Evolutionary conservation across 106 monocot species (phyloP), one percentile per base, ranked within the genome.

Genomic region (Triglochin maritima): DNA sequence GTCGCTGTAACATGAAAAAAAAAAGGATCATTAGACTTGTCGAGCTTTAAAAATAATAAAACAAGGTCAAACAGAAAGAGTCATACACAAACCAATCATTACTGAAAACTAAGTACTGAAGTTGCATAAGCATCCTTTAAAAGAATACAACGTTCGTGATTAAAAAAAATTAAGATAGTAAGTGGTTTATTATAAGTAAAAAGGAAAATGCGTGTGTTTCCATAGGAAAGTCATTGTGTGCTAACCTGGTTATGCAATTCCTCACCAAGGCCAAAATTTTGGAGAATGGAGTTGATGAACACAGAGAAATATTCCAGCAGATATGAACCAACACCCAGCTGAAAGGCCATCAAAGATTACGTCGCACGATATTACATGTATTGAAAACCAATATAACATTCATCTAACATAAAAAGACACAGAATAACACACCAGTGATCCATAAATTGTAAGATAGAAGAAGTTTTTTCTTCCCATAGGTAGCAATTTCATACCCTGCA

Each of bases 241-340:
- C 96, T 88, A 86, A 98, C 96, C 62, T 91, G 91, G 29, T 84
- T 88, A 63, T 98, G 82, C 96, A 98, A 82, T 67, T 88, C 91
- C 65, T 98, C 91, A 68, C 77, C 79, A 50, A 91, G 60, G 15
- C 96, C 96, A 70, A 98, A 85, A 71, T 62, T 91, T 50, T 75
- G 72, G 67, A 91, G 84, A 74, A 98, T 72, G 41, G 91, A 84
- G 70, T 81, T 84, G 45, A 92, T 82, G n/a, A 88, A 13, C 58
- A 81, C 75, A 47, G 91, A 91, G 71, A 92, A 92, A 71, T 98
- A 92, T 62, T 98, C 85, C 52, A 81, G 80, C 55, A 91, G 71
- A 70, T 79, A 86, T n/a, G 96, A 92, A 50, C 96, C 96, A 58
- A 79, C 74, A 63, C 98, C 98, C n/a, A 98, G 70, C 98, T 98